Percentiles rank a stretch among this genome's conserved stretches.
These are phyloP conservation scores for Achaetomium macrosporum DNA, from an alignment of 2,329 filamentous ascomycete genomes.

Conservation along the genomic window DNA sequence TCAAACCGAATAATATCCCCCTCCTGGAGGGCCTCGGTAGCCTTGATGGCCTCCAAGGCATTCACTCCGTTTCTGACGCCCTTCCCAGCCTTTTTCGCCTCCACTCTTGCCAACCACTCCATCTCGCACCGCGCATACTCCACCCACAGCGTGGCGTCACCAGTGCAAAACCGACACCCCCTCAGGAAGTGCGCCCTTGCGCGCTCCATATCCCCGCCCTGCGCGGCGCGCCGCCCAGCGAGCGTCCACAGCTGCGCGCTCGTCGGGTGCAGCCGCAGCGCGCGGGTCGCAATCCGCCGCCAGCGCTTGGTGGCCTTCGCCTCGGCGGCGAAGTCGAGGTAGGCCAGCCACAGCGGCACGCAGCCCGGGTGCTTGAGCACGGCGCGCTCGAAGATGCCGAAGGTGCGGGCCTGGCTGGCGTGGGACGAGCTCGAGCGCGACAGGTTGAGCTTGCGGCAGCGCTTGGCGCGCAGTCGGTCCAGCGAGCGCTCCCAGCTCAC, in stretches of 20 bases:
- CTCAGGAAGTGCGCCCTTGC: slow-evolving; percentile 82
- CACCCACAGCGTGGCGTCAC: slow-evolving; percentile 69
- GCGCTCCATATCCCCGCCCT: slow-evolving; percentile 78
- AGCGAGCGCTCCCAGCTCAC: slow-evolving; percentile 64
- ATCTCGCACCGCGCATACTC: slow-evolving; percentile 90
- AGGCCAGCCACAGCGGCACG: slow-evolving; percentile 79
- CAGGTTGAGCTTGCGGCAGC: slow-evolving; percentile 74
- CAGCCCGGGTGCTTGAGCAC: slow-evolving; percentile 80
- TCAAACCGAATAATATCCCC: slow-evolving; percentile 33
- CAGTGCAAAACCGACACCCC: slow-evolving; percentile 82
- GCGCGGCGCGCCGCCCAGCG: slow-evolving; percentile 71
- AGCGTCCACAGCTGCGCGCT: slow-evolving; percentile 82
- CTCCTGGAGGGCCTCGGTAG: slow-evolving; percentile 47
- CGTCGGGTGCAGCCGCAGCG: slow-evolving; percentile 78
- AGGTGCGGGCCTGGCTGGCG: slow-evolving; percentile 73
- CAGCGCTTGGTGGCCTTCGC: slow-evolving; percentile 61
- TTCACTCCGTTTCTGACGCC: slow-evolving; percentile 33
- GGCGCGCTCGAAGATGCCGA: slow-evolving; percentile 82
- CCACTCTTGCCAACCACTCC: slow-evolving; percentile 81
- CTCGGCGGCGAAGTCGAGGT: slow-evolving; percentile 72
- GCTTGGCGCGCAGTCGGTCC: slow-evolving; percentile 73
- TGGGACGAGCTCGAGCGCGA: slow-evolving; percentile 61
- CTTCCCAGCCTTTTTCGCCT: slow-evolving; percentile 56
- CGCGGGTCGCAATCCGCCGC: slow-evolving; percentile 58
- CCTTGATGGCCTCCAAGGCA: slow-evolving; percentile 33